Base-by-base conservation (phyloP, 805 yeast species). In the Tetrapisispora pingtungensis region DNA sequence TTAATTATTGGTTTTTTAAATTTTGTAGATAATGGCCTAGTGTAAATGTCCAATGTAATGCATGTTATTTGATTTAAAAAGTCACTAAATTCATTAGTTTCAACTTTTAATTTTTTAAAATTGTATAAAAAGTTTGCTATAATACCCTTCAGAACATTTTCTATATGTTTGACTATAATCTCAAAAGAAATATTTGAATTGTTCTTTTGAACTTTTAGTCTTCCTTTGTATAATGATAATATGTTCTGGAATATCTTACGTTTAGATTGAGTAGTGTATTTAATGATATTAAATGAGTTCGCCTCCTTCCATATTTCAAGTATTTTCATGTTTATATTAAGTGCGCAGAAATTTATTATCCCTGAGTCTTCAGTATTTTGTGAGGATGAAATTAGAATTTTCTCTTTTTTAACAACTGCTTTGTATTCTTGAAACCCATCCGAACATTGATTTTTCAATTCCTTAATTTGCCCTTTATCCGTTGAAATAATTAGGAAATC, bases 401-500 rank as follows among this genome's bases (percentile, higher is more conserved):
- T 81, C 32, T 56, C 59, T 40, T 58, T 56, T 28, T 69, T 76
- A 17, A 68, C 65, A 35, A 26, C 46, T 0, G 73, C 67, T 22
- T 72, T 70, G 45, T 68, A 78, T 2, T 68, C 69, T 0, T 61
- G 53, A 41, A 75, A 67, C 2, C 75, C 75, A 14, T 51, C 36
- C 0, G 51, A 41, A 33, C 72, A 65, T 7, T 59, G 19, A 1
- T 46, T 46, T 37, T 58, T 52, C 34, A 72, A 58, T 3, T 43
- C 45, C 1, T 45, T 35, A 0, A 78, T 69, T 10, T 58, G 53
- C 0, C 46, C 42, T 10, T 52, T 24, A 31, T 68, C 57, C 0
- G 77, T 67, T 0, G 93, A 73, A 0, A 89, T 62, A n/a, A 86
- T 68, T 24, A 89, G 57, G 54, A 89, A 89, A 58, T 89, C 97